Conservation (phyloP, 2,329 filamentous ascomycete species). For the Claviceps sp. region DNA sequence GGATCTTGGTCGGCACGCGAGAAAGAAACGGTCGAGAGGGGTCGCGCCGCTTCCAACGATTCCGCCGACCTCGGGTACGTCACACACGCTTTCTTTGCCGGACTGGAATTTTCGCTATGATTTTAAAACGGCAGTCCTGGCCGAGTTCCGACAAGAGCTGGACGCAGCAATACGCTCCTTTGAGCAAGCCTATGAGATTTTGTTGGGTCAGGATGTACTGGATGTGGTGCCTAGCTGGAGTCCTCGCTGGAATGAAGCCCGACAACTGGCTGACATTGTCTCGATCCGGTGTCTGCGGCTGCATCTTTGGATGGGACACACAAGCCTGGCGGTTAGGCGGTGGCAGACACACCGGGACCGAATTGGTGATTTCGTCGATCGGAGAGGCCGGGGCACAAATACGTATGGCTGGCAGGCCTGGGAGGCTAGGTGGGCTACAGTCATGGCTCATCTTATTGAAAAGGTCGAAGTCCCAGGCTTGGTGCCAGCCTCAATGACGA, state of each 20-base stretch:
- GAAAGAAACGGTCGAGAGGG: conserved; percentile 75
- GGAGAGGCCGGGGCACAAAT: conserved; percentile 68
- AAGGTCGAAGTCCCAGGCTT: conserved; percentile 39
- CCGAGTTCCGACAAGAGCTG: conserved; percentile 87
- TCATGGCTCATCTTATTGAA: conserved; percentile 49
- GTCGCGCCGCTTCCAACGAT: conserved; percentile 67
- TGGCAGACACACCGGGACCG: conserved; percentile 69
- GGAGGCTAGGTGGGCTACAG: conserved; percentile 60
- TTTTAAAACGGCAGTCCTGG: conserved; percentile 81
- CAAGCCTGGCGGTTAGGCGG: conserved; percentile 63
- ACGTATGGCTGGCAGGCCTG: conserved; percentile 93
- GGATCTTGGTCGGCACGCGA: conserved; percentile 81
- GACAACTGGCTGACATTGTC: conserved; percentile 70
- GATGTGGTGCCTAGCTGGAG: conserved; percentile 86
- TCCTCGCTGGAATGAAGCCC: conserved; percentile 81
- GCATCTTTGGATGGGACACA: conserved; percentile 64
- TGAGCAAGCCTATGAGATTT: conserved; percentile 70
- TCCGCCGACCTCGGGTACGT: conserved; percentile 71
- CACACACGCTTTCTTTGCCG: conserved; percentile 68
- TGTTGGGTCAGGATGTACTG: conserved; percentile 73
- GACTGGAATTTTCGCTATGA: conserved; percentile 94
- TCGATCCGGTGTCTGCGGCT: conserved; percentile 72
- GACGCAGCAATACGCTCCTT: conserved; percentile 77
- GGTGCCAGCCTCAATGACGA: conserved; percentile 24
- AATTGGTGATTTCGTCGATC: conserved; percentile 64